phyloP scores from a whole-genome alignment of 306 rosid genomes.

The Inga oerstediana region DNA sequence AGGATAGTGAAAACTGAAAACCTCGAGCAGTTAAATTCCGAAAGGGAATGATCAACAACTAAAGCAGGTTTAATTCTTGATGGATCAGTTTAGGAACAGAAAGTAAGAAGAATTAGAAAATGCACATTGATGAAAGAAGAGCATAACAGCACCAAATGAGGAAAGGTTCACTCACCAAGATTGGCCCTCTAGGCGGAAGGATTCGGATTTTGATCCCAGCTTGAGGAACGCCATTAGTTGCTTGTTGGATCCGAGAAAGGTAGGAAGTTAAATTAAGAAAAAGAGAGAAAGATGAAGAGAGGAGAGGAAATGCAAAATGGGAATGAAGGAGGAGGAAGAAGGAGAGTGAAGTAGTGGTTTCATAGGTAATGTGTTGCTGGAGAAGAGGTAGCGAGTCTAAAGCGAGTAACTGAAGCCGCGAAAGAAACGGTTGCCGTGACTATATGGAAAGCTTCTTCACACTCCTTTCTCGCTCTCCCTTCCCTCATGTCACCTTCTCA shows the following conservation, averaged over 20 bases:
- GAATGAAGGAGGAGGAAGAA: not conserved
- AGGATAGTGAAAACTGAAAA: not conserved
- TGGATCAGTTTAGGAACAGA: not conserved
- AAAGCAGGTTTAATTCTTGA: not conserved
- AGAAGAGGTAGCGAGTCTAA: slow-evolving; percentile 54
- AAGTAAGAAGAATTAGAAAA: not conserved
- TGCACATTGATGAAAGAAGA: not conserved
- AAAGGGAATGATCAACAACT: not conserved
- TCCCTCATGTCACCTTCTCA: not conserved
- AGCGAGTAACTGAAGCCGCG: slow-evolving; percentile 54
- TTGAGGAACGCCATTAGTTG: slow-evolving; percentile 60
- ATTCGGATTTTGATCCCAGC: slow-evolving; percentile 77
- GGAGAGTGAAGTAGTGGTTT: slow-evolving; percentile 30
- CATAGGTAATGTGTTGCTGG: slow-evolving; percentile 39
- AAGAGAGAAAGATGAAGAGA: not conserved
- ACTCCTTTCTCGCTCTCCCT: not conserved
- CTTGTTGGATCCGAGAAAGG: slow-evolving; percentile 9
- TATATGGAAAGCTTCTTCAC: slow-evolving; percentile 27
- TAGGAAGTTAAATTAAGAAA: slow-evolving; percentile 6
- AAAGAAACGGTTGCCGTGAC: slow-evolving; percentile 42
- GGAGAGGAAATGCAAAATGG: slow-evolving; percentile 21
- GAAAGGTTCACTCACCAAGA: slow-evolving; percentile 46
- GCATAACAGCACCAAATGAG: not conserved
- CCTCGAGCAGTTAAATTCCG: slow-evolving; percentile 10
- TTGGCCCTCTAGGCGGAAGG: slow-evolving; percentile 71